These are phyloP conservation scores for Sporisorium exsertum DNA, from an alignment of 1,284 basidiomycete species.

Conservation along the genomic window DNA sequence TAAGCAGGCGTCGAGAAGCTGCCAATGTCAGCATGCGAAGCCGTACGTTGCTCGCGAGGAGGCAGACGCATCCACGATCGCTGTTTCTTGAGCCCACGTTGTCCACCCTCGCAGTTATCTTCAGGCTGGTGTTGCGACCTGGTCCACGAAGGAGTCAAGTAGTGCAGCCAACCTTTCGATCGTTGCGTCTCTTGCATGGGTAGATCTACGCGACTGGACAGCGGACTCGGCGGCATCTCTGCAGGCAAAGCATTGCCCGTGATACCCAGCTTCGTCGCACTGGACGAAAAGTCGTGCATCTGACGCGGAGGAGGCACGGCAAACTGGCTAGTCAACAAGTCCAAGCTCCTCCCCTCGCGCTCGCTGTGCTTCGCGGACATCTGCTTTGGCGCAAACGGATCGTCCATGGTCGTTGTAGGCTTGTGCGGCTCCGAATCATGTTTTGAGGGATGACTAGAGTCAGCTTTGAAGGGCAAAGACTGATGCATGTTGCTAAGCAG, in stretches of 20 bases:
- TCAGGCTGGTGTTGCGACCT: neutral
- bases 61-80: constrained; percentile 4
- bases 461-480: neutral
- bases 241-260: constrained; percentile 1
- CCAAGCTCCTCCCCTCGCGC: constrained; percentile 11
- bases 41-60: constrained; percentile 6
- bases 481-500: constrained; percentile 10
- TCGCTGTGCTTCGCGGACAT: neutral
- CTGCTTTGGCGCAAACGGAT: neutral
- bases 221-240: constrained; percentile 18
- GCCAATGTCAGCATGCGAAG: constrained; percentile 6
- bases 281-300: constrained; percentile 11
- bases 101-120: neutral
- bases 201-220: constrained; percentile 4
- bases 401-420: neutral
- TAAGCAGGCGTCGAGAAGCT: neutral
- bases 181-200: constrained; percentile 5
- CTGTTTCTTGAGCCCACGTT: neutral
- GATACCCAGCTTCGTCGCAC: constrained; percentile 22
- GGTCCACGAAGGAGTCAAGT: constrained; percentile 10
- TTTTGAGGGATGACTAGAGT: neutral
- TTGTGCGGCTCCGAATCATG: neutral
- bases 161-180: constrained; percentile 9
- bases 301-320: neutral
- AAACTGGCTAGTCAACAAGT: constrained; percentile 1